A percentile compares a stretch with the other conserved stretches of the same genome.
Conservation (phyloP, 495 filamentous ascomycete species). For the Hypoxylon lienhwacheense region DNA sequence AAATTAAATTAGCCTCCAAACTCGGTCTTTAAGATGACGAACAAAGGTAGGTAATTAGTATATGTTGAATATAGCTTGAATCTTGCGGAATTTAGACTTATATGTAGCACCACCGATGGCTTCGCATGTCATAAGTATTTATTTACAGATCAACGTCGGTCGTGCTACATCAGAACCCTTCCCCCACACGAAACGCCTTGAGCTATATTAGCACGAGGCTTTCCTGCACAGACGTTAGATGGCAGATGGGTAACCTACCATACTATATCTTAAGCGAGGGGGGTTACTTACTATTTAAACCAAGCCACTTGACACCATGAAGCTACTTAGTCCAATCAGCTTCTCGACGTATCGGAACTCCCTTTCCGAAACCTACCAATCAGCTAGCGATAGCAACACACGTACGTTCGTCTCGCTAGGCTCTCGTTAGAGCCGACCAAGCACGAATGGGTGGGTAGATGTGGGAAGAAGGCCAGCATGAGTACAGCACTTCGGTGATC, state of each 20-base stretch:
- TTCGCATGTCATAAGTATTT: too few species aligned
- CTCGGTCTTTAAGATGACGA: too few species aligned
- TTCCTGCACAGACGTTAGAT: conserved; percentile 10
- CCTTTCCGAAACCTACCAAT: conserved; percentile 15
- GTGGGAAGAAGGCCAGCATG: neutral
- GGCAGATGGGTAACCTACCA: too few species aligned
- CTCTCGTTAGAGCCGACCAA: neutral
- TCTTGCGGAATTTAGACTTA: too few species aligned
- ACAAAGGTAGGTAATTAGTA: too few species aligned
- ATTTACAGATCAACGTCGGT: neutral
- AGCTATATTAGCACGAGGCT: conserved; percentile 24
- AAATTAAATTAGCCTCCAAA: too few species aligned
- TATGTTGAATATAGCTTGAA: too few species aligned
- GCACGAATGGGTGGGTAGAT: neutral
- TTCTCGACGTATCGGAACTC: neutral
- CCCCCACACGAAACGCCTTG: conserved; percentile 14
- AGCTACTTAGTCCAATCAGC: conserved; percentile 11
- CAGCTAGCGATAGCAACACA: conserved; percentile 6
- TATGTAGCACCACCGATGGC: too few species aligned
- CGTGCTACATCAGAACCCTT: neutral
- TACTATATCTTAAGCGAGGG: conserved; percentile 18
- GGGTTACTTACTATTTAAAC: conserved; percentile 2
- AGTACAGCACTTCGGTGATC: conserved; percentile 24
- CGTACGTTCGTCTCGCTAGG: conserved; percentile 1
- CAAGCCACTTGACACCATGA: conserved; percentile 4